Conservation (phyloP, 2,329 filamentous ascomycete species). For the Aspergillus sp. region DNA sequence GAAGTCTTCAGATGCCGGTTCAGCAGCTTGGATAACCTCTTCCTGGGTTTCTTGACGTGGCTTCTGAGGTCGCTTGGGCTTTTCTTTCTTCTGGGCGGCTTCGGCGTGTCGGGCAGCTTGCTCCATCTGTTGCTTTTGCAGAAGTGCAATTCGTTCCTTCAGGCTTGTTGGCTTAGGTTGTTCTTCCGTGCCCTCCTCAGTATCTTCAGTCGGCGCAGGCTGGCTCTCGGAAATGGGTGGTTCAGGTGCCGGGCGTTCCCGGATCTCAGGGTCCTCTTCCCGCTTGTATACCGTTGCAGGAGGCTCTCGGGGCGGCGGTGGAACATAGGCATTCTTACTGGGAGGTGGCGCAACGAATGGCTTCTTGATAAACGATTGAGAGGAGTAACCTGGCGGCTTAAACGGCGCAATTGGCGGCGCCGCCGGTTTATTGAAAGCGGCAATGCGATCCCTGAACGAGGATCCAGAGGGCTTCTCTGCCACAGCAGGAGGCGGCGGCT, state of each 20-base stretch:
- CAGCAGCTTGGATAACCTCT: slow-evolving; percentile 26
- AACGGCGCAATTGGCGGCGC: slow-evolving; percentile 87
- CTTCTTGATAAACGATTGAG: slow-evolving; percentile 82
- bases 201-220: slow-evolving; percentile 41
- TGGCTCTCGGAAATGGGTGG: slow-evolving; percentile 35
- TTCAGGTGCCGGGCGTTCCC: slow-evolving; percentile 34
- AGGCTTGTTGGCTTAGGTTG: slow-evolving; percentile 88
- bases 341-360: slow-evolving; percentile 94
- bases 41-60: slow-evolving; percentile 58
- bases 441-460: slow-evolving; percentile 93
- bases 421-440: slow-evolving; percentile 89
- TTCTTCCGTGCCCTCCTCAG: slow-evolving; percentile 64
- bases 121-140: slow-evolving; percentile 92
- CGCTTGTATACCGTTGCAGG: slow-evolving; percentile 76
- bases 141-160: slow-evolving; percentile 89
- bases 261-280: slow-evolving; percentile 72
- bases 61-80: slow-evolving; percentile 72
- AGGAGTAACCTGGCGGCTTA: slow-evolving; percentile 68
- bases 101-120: slow-evolving; percentile 81
- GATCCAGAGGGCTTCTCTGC: slow-evolving; percentile 71
- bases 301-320: slow-evolving; percentile 70
- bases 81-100: slow-evolving; percentile 77
- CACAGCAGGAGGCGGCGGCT: slow-evolving; percentile 63
- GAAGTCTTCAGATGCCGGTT: slow-evolving; percentile 27
- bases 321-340: slow-evolving; percentile 86